Evolutionary conservation across 345 rosid genomes (phyloP).

Genomic region (Geranium brycei): DNA sequence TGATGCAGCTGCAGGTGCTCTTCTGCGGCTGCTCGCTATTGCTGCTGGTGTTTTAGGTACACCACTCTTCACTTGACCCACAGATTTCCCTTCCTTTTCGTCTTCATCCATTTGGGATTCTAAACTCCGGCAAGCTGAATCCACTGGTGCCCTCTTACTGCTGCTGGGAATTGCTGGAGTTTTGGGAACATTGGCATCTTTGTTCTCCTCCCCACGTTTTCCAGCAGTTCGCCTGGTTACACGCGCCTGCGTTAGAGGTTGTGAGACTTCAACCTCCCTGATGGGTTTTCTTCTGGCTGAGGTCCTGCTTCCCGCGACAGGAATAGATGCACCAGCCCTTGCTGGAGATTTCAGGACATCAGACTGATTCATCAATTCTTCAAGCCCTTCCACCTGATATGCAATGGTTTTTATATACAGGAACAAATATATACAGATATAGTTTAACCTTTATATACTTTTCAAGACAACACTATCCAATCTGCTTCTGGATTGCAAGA

Average conservation of each 20-base stretch:
- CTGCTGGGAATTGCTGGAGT: conserved; percentile 26
- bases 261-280: conserved; percentile 28
- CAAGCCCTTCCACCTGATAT: conserved; percentile 68
- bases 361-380: conserved; percentile 34
- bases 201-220: conserved; percentile 34
- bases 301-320: conserved; percentile 34
- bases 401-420: not conserved
- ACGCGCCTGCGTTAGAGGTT: conserved; percentile 32
- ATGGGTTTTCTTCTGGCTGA: conserved; percentile 35
- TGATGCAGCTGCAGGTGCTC: conserved; percentile 3
- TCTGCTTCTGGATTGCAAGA: no score
- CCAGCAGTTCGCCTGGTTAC: conserved; percentile 19
- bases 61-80: not conserved
- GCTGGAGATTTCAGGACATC: conserved; percentile 27
- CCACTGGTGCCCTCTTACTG: conserved; percentile 25
- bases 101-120: conserved; percentile 3
- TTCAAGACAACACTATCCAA: no score
- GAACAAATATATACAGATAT: not conserved
- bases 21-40: conserved; percentile 10
- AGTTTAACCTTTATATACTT: no score
- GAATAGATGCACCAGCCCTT: conserved; percentile 15
- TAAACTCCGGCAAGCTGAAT: conserved; percentile 11
- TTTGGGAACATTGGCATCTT: conserved; percentile 12
- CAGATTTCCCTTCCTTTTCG: conserved; percentile 8
- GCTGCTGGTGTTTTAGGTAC: conserved; percentile 16